Evolutionary conservation across 306 rosid genomes (phyloP), one percentile per base, ranked within the genome.

Genomic region (Herpetospermum pedunculosum): DNA sequence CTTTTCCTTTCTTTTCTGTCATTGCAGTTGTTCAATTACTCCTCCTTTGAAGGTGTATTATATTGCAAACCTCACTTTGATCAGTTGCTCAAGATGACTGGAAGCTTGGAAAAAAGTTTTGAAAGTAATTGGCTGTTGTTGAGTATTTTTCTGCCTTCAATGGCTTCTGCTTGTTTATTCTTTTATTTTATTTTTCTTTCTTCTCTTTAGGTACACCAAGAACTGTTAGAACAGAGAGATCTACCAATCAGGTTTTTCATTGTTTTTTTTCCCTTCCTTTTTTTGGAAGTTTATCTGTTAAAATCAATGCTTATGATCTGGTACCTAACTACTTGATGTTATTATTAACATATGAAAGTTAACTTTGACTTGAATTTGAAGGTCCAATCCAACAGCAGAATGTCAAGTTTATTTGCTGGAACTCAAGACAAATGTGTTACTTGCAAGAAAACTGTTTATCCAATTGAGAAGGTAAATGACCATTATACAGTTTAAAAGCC

Each of bases 1-100:
- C n/a, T n/a, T n/a, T n/a, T n/a, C n/a, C n/a, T 48, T 48, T 12
- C 62, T 46, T 60, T 40, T 70, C 32, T 59, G 72, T 78, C 44
- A 49, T 6, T 85, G 83, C 92, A 94, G 99, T 83, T 94, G 74
- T 81, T 96, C 77, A 92, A 94, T 49, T 94, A 85, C 82, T 81
- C 89, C 71, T 94, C 97, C 46, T 89, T 89, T 60, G 96, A 94
- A 84, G 95, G 99, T 37, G 91, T 91, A 54, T 71, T 91, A 21
- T 94, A 94, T 65, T 94, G 97, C 75, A 94, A 94, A 84, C 99
- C 99, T 82, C 97, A 94, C 87, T 94, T 85, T 76, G 90, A 86
- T 80, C 97, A 94, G 84, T 92, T 94, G 44, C 83, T 89, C 35
- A 94, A 91, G 89, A 87, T 77, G 91, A 94, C 97, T 4, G 99